Conservation (phyloP, 2,329 filamentous ascomycete genomes). For the Aureobasidium mangrovei region DNA sequence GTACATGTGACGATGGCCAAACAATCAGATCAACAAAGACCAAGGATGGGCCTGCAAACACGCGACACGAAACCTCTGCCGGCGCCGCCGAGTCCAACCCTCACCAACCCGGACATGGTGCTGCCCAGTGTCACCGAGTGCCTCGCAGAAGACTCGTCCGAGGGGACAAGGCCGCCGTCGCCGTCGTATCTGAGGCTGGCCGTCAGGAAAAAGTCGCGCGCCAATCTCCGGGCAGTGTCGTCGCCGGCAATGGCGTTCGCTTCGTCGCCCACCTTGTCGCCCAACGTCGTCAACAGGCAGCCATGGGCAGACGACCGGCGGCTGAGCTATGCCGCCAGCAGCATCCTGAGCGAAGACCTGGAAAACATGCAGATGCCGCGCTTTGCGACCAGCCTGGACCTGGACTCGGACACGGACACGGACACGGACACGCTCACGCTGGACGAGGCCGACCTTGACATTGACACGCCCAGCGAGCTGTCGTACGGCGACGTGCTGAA, state of each 20-base stretch:
- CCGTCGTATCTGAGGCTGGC: conserved; percentile 14
- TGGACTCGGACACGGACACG: conserved; percentile 27
- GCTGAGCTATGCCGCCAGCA: conserved; percentile 26
- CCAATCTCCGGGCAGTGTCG: not conserved
- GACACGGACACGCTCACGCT: conserved; percentile 20
- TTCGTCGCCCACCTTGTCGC: conserved; percentile 22
- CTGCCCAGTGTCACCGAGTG: conserved; percentile 50
- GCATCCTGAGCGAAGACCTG: conserved; percentile 37
- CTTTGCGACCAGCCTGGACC: conserved; percentile 23
- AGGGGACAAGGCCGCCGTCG: conserved; percentile 16
- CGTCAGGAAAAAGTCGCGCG: not conserved
- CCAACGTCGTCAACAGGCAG: conserved; percentile 23
- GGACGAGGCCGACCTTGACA: conserved; percentile 15
- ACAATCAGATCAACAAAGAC: conserved; percentile 11
- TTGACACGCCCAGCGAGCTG: conserved; percentile 11
- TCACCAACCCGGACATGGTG: conserved; percentile 94
- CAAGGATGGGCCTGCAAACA: not conserved
- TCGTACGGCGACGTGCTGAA: not conserved
- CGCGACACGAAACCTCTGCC: conserved; percentile 20
- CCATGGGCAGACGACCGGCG: conserved; percentile 13
- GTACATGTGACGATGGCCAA: not conserved
- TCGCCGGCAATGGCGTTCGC: conserved; percentile 16
- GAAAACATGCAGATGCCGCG: conserved; percentile 30
- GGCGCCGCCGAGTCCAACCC: conserved; percentile 54
- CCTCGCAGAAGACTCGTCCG: conserved; percentile 19